Evolutionary conservation across 352 stramenopile genomes (phyloP).

Genomic region (Bremia lactucae): DNA sequence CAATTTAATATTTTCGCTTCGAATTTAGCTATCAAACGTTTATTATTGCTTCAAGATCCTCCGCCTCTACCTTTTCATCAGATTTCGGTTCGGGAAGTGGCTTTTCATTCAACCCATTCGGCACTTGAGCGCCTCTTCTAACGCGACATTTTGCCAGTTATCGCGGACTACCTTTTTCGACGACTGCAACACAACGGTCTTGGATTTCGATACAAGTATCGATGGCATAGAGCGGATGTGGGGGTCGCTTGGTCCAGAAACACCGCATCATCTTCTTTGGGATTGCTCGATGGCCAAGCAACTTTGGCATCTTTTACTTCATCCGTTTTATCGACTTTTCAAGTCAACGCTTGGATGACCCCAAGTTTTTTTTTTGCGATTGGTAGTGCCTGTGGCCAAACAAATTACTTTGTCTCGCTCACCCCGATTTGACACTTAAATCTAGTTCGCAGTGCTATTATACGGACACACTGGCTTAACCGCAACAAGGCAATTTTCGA

Average conservation of each 20-base stretch:
- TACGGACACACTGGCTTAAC: constrained; percentile 8
- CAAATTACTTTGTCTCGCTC: background rate
- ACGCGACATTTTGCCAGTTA: background rate
- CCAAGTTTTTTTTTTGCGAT: too few species aligned
- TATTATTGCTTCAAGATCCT: background rate
- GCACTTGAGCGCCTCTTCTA: background rate
- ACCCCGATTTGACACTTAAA: constrained; percentile 1
- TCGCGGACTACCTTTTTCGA: constrained; percentile 1
- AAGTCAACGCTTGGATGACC: background rate
- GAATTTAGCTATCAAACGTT: background rate
- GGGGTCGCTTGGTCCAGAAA: background rate
- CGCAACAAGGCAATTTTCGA: constrained; percentile 5
- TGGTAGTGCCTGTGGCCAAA: background rate
- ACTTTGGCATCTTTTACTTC: background rate
- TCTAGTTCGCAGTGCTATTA: background rate
- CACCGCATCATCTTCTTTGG: background rate
- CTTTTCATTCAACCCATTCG: background rate
- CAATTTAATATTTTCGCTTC: background rate
- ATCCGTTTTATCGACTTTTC: background rate
- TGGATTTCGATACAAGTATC: constrained; percentile 6
- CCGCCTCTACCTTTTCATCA: background rate
- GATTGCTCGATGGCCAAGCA: background rate
- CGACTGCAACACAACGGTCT: constrained; percentile 3
- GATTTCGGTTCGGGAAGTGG: background rate
- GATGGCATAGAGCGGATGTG: constrained; percentile 1